phyloP scores from a whole-genome alignment of 2,329 filamentous ascomycete species.

The Periconia sp. region DNA sequence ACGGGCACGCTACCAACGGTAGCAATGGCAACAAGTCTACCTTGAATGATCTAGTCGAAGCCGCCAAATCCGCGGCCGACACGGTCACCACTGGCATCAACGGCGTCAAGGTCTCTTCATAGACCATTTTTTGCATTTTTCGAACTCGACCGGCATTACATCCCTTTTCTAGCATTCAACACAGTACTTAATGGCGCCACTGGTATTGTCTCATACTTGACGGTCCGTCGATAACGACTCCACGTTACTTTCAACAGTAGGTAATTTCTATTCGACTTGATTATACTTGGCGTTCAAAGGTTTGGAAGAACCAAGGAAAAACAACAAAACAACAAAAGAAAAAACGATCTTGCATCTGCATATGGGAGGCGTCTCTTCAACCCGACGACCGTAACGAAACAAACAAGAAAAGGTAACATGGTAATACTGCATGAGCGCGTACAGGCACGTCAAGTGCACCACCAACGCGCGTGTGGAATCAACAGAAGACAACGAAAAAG shows the following conservation, averaged over 20 bases:
- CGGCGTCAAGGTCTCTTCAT: slow-evolving; percentile 27
- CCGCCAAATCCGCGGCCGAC: slow-evolving; percentile 20
- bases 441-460: not conserved
- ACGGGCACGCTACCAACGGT: slow-evolving; percentile 7
- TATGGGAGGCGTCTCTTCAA: slow-evolving; percentile 44
- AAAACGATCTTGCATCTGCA: slow-evolving; percentile 15
- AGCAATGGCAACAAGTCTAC: slow-evolving; percentile 3
- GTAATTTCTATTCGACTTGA: slow-evolving; percentile 7
- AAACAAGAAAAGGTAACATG: slow-evolving; percentile 13
- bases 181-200: slow-evolving; percentile 17
- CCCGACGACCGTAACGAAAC: slow-evolving; percentile 39
- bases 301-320: not conserved
- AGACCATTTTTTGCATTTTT: slow-evolving; percentile 4
- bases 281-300: slow-evolving; percentile 10
- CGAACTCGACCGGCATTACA: slow-evolving; percentile 14
- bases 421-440: not conserved
- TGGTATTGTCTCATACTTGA: slow-evolving; percentile 4
- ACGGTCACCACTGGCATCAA: slow-evolving; percentile 35
- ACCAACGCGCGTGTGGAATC: too few relatives aligned
- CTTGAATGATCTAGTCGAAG: slow-evolving; percentile 23
- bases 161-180: slow-evolving; percentile 34
- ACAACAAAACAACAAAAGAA: slow-evolving; percentile 7
- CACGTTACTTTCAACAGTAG: slow-evolving; percentile 26
- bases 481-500: slow-evolving; percentile 7
- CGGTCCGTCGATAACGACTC: slow-evolving; percentile 6